Evolutionary conservation across 2,329 filamentous ascomycete species (phyloP).

Genomic region (Chalaropsis ovoidea): DNA sequence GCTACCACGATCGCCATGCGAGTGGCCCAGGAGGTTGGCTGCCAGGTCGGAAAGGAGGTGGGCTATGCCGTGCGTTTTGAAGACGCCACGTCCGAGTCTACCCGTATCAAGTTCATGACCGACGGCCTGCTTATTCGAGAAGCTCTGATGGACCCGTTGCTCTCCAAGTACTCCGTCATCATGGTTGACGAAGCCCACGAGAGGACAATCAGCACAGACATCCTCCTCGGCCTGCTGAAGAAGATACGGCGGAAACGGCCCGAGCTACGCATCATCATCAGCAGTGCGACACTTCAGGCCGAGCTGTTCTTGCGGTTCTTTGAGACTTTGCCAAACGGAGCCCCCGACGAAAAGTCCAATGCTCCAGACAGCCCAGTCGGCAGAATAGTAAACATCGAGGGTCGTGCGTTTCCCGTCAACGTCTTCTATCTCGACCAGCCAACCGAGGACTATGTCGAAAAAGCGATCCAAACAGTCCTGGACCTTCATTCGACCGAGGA

Average conservation of each 20-base stretch:
- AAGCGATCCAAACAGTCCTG: constrained; percentile 70
- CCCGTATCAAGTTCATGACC: constrained; percentile 88
- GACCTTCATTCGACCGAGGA: constrained; percentile 75
- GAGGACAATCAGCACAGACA: constrained; percentile 81
- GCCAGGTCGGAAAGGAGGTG: constrained; percentile 77
- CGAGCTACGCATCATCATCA: constrained; percentile 79
- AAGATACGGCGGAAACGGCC: constrained; percentile 74
- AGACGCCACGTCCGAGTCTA: constrained; percentile 75
- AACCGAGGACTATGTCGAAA: constrained; percentile 76
- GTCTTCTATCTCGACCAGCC: constrained; percentile 69
- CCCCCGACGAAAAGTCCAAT: background rate
- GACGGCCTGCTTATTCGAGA: constrained; percentile 87
- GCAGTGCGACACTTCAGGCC: constrained; percentile 86
- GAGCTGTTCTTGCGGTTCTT: constrained; percentile 81
- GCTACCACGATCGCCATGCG: constrained; percentile 80
- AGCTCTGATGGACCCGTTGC: constrained; percentile 80
- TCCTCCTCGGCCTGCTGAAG: constrained; percentile 79
- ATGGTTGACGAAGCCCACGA: constrained; percentile 99
- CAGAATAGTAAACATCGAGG: constrained; percentile 52
- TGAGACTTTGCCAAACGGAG: constrained; percentile 28
- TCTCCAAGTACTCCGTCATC: constrained; percentile 86
- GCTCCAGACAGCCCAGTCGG: constrained; percentile 7
- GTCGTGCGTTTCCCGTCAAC: constrained; percentile 80
- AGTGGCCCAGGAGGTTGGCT: constrained; percentile 81
- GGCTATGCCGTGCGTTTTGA: constrained; percentile 91